Percentiles rank a stretch among this genome's conserved stretches.
Evolutionary conservation across 2,329 filamentous ascomycete genomes (phyloP).

Genomic region (Calonectria leucothoes): DNA sequence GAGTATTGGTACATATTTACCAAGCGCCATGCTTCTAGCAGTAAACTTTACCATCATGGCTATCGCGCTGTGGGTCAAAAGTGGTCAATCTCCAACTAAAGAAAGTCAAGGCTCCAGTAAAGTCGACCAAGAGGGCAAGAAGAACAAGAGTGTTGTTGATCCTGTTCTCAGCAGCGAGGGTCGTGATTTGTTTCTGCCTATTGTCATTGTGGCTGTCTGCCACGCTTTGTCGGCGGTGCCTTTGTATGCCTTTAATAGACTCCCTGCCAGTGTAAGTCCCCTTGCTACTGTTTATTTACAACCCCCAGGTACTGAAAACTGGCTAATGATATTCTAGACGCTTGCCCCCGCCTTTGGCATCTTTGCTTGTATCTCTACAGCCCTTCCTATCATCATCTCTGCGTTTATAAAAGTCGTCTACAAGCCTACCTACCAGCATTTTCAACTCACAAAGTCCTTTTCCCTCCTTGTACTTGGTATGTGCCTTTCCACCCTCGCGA

Average conservation of each 20-base stretch:
- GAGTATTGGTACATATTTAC: constrained; percentile 96
- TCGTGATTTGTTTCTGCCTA: constrained; percentile 77
- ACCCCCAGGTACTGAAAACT: neutral
- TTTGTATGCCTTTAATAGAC: constrained; percentile 86
- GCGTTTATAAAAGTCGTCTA: constrained; percentile 62
- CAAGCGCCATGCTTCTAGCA: constrained; percentile 96
- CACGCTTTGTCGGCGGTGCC: constrained; percentile 85
- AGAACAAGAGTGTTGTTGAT: constrained; percentile 47
- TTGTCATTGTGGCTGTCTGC: constrained; percentile 76
- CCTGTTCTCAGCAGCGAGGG: constrained; percentile 57
- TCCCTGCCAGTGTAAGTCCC: constrained; percentile 71
- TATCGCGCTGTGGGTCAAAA: constrained; percentile 92
- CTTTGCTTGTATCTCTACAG: constrained; percentile 66
- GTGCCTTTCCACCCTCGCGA: constrained; percentile 91
- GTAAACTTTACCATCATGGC: constrained; percentile 96
- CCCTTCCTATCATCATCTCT: constrained; percentile 69
- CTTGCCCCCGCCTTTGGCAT: constrained; percentile 68
- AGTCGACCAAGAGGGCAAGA: constrained; percentile 25
- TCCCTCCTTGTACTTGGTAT: constrained; percentile 93
- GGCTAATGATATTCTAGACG: constrained; percentile 55
- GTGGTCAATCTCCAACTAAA: constrained; percentile 66
- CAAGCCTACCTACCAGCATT: constrained; percentile 74
- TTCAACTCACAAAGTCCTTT: constrained; percentile 86
- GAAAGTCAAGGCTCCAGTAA: constrained; percentile 36
- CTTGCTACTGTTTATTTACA: neutral